A percentile compares a stretch with the other conserved stretches of the same genome.
Conservation (phyloP, 192 early-diverging fungal species). For the Coemansia sp. region DNA sequence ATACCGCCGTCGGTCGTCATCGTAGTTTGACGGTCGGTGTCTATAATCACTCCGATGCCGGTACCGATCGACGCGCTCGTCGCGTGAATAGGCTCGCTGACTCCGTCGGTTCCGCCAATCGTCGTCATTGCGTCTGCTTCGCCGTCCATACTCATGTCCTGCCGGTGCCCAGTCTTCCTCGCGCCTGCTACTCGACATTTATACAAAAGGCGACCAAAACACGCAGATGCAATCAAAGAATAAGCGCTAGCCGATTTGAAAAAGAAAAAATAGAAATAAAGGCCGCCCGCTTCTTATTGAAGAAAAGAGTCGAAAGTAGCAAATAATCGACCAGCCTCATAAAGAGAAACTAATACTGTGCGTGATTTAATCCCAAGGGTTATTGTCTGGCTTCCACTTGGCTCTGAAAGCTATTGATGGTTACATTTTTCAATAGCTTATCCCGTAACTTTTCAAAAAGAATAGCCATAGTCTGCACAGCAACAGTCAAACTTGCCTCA, state of each 20-base stretch:
- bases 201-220: background rate
- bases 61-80: background rate
- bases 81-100: background rate
- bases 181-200: slow-evolving; percentile 4
- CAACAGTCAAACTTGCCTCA: background rate
- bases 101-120: slow-evolving; percentile 4
- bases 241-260: no score
- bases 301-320: no score
- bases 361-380: no score
- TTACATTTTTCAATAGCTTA: no score
- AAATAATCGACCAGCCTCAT: no score
- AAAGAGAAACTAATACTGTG: no score
- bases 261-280: no score
- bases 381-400: no score
- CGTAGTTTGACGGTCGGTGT: background rate
- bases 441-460: background rate
- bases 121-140: slow-evolving; percentile 1
- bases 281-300: no score
- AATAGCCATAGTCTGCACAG: background rate
- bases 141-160: slow-evolving; percentile 4
- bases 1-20: background rate
- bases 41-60: background rate
- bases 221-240: no score
- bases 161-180: slow-evolving; percentile 3
- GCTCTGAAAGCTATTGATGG: no score